Base-by-base conservation (phyloP, 2,329 filamentous ascomycete species). In the Fusarium algeriense region DNA sequence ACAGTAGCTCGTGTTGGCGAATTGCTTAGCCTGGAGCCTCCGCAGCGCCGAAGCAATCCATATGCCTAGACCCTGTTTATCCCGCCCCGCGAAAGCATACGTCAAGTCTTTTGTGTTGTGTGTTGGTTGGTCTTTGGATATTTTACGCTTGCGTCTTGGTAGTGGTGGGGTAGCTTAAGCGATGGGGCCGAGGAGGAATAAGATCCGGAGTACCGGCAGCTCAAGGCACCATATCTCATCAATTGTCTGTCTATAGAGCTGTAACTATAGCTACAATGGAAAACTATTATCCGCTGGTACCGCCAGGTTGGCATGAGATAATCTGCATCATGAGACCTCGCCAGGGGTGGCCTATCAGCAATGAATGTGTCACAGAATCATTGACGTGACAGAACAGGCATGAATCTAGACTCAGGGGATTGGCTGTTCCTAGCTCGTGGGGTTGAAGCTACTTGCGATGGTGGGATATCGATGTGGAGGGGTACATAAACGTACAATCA, bases 161-260 rank as follows among this genome's bases (percentile, higher is more conserved):
- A 68, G 69, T 71, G 73, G 74, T 62, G 74, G 70, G 74, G 74
- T 71, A 76, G 30, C 30, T 30, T 30, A 61, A 41, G 30, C 20
- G 20, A 34, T 38, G 53, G 56, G 38, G 38, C 63, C 57, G 63
- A 67, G 56, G 63, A 43, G 52, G n/a, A n/a, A 48, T 30, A 14
- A 40, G 46, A 52, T 49, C 54, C 67, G 60, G 56, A 61, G 64
- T 56, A 63, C 63, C 70, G 67, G 59, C 60, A 65, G 61, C n/a
- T 45, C 44, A 15, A 19, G 23, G 23, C 23, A 34, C n/a, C 11
- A n/a, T 38, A 14, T 23, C 14, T 50, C 19, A 26, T 19, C 37
- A n/a, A 41, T 15, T 41, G 17, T 41, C 23, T 41, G n/a, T 15
- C 17, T 37, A 11, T 19, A 12, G 52, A 23, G 20, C 52, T 34